A percentile compares a stretch with the other conserved stretches of the same genome.
Evolutionary conservation across 2,329 filamentous ascomycete species (phyloP).

Genomic region (Aspergillus alliaceus): DNA sequence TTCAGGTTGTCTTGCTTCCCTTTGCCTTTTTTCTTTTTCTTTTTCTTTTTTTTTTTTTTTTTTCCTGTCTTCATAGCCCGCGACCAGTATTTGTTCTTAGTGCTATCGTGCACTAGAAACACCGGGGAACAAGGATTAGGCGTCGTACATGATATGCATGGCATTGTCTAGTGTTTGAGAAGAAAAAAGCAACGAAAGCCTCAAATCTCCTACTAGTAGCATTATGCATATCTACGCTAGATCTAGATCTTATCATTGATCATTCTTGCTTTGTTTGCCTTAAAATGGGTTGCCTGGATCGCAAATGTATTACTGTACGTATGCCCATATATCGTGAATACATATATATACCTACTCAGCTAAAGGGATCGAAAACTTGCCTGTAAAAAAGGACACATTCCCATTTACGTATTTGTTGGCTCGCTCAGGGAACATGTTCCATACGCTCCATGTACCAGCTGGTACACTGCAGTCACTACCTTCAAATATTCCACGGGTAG

Average conservation of each 20-base stretch:
- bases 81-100: no score
- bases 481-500: neutral
- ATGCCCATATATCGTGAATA: no score
- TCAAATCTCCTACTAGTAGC: no score
- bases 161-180: neutral
- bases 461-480: neutral
- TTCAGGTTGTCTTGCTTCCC: neutral
- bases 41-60: no score
- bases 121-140: neutral
- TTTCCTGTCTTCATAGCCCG: no score
- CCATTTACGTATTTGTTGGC: no score
- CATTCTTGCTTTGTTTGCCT: neutral
- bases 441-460: neutral
- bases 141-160: neutral
- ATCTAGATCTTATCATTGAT: neutral
- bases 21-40: neutral
- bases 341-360: no score
- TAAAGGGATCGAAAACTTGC: no score
- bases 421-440: no score
- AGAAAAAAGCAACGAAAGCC: neutral
- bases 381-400: no score
- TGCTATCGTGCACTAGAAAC: neutral
- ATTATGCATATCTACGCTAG: neutral
- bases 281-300: neutral
- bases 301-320: neutral